Percentiles rank a stretch among this genome's conserved stretches.
Conservation (phyloP, 108 stramenopile species). For the Fragilaria crotonensis region DNA sequence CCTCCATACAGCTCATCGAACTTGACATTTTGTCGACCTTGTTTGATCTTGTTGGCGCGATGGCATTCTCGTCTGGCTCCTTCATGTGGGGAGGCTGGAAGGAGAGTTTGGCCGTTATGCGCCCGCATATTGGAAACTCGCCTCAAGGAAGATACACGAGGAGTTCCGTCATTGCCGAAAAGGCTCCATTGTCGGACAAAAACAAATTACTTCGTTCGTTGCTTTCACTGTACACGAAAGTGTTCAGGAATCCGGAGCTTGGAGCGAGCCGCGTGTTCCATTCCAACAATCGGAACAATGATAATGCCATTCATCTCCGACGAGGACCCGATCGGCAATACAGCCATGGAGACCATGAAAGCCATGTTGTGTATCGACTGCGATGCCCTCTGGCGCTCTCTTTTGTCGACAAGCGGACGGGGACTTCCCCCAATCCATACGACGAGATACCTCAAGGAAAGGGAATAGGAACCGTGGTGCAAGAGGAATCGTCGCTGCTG, state of each 20-base stretch:
- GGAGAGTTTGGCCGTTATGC: not conserved
- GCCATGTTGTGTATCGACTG: slow-evolving; percentile 29
- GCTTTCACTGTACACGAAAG: not conserved
- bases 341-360: slow-evolving; percentile 20
- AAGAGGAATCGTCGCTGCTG: not conserved
- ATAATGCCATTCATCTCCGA: slow-evolving; percentile 26
- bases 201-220: not conserved
- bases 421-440: slow-evolving; percentile 23
- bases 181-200: not conserved
- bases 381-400: slow-evolving; percentile 29
- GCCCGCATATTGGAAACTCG: not conserved
- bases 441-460: not conserved
- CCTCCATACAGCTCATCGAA: not conserved
- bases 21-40: not conserved
- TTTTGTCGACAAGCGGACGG: slow-evolving; percentile 13
- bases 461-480: not conserved
- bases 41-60: slow-evolving; percentile 3
- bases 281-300: slow-evolving; percentile 29
- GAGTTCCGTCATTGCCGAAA: not conserved
- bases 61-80: slow-evolving; percentile 15
- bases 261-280: slow-evolving; percentile 8
- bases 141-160: not conserved
- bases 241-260: not conserved
- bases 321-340: slow-evolving; percentile 14
- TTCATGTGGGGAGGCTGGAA: slow-evolving; percentile 16